These are phyloP conservation scores for Yarrowia bubula DNA, from an alignment of 805 yeast genomes.

Conservation along the genomic window DNA sequence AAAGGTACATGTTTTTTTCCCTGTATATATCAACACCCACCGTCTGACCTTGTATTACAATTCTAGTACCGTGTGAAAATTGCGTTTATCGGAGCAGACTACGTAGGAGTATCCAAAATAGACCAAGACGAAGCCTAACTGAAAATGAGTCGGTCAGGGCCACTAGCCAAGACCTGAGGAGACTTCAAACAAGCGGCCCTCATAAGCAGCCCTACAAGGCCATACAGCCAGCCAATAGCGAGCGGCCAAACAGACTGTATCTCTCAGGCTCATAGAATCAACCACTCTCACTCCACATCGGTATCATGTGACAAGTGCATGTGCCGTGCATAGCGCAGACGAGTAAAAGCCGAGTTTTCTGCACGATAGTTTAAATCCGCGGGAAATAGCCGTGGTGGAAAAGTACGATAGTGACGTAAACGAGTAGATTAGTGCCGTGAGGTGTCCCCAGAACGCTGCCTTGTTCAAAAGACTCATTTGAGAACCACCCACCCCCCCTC, in stretches of 20 bases:
- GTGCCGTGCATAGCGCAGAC: conserved; percentile 16
- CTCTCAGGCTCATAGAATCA: too few relatives aligned
- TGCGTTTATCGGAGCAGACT: conserved; percentile 25
- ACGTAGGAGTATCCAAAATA: conserved; percentile 17
- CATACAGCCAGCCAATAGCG: too few relatives aligned
- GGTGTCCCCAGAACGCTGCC: too few relatives aligned
- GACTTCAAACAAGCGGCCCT: too few relatives aligned
- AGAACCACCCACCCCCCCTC: too few relatives aligned
- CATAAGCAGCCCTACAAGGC: too few relatives aligned
- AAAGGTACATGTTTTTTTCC: background rate
- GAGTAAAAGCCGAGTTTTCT: conserved; percentile 5
- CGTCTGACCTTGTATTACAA: background rate
- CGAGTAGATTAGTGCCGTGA: background rate
- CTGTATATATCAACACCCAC: too few relatives aligned
- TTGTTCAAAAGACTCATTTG: too few relatives aligned
- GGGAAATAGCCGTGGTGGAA: conserved; percentile 13
- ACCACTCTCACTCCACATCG: background rate
- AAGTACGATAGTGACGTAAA: background rate
- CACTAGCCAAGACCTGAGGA: conserved; percentile 7
- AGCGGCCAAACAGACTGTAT: too few relatives aligned
- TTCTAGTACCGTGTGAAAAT: conserved; percentile 12
- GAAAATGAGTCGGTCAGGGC: conserved; percentile 14
- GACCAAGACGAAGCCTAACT: conserved; percentile 17
- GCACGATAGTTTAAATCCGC: conserved; percentile 3
- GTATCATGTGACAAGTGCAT: conserved; percentile 23